These are phyloP conservation scores for Diplodia sapinea DNA, from an alignment of 2,329 filamentous ascomycete species.

Conservation along the genomic window DNA sequence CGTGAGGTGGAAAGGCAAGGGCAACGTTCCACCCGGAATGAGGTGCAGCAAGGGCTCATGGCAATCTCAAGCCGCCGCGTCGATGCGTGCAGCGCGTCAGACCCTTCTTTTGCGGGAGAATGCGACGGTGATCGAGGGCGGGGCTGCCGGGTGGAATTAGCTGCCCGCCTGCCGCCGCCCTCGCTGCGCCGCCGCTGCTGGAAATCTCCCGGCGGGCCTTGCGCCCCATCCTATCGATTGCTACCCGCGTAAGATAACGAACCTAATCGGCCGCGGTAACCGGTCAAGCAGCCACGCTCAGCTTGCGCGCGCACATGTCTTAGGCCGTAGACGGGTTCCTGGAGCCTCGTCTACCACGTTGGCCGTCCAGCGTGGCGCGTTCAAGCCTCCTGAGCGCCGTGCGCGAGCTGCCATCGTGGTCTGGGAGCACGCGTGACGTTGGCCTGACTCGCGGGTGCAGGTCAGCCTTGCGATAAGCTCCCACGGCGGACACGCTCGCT, in stretches of 20 bases:
- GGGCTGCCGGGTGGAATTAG: constrained; percentile 19
- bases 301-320: not conserved
- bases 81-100: constrained; percentile 16
- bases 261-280: constrained; percentile 1
- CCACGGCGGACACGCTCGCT: constrained; percentile 4
- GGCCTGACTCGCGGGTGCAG: constrained; percentile 19
- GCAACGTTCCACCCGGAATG: constrained; percentile 14
- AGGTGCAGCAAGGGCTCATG: constrained; percentile 16
- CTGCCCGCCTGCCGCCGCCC: not conserved
- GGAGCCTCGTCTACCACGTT: not conserved
- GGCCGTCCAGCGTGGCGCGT: not conserved
- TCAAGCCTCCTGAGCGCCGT: not conserved
- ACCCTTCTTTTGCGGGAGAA: constrained; percentile 15
- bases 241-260: constrained; percentile 15
- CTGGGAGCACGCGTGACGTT: constrained; percentile 10
- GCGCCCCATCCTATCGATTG: constrained; percentile 6
- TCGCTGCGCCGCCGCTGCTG: not conserved
- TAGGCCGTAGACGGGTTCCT: constrained; percentile 7
- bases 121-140: constrained; percentile 11
- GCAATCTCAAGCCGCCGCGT: not conserved
- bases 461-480: constrained; percentile 26
- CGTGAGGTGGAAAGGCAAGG: constrained; percentile 16
- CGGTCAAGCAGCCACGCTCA: not conserved
- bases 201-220: not conserved
- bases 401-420: not conserved